A percentile compares a stretch with the other conserved stretches of the same genome.
phyloP scores from a whole-genome alignment of 1,284 basidiomycete genomes.

The Chondrostereum purpureum region DNA sequence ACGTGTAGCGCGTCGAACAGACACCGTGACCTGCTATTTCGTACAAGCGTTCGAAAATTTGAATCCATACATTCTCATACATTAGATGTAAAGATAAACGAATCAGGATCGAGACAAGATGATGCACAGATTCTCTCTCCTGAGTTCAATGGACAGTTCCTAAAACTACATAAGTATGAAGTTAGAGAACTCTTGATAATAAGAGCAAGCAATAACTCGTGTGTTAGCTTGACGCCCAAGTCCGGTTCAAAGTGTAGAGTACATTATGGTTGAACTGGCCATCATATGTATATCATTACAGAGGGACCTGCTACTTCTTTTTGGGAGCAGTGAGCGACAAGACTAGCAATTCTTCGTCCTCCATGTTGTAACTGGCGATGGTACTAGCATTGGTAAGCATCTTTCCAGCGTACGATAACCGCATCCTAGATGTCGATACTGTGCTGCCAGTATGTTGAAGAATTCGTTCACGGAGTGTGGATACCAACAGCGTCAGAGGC shows the following conservation, averaged over 20 bases:
- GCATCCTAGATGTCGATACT: conserved; percentile 71
- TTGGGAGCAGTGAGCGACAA: conserved; percentile 73
- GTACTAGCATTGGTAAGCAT: conserved; percentile 82
- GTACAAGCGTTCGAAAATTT: too few relatives aligned
- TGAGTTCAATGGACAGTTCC: too few relatives aligned
- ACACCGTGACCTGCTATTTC: too few relatives aligned
- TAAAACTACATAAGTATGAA: too few relatives aligned
- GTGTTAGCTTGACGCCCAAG: too few relatives aligned
- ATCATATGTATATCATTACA: conserved; percentile 1
- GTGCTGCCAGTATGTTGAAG: conserved; percentile 69
- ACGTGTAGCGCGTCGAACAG: too few relatives aligned
- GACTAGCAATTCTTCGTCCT: conserved; percentile 78
- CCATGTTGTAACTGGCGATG: conserved; percentile 82
- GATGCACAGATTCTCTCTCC: too few relatives aligned
- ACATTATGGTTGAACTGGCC: not conserved
- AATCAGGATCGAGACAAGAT: too few relatives aligned
- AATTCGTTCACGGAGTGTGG: conserved; percentile 83
- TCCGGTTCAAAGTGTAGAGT: not conserved
- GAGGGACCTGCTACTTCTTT: conserved; percentile 49
- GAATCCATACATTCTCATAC: too few relatives aligned
- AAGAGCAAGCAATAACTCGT: too few relatives aligned
- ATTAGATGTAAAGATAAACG: too few relatives aligned
- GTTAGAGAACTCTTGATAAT: too few relatives aligned
- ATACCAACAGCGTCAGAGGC: conserved; percentile 76
- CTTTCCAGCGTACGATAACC: conserved; percentile 72